Evolutionary conservation across 2,329 filamentous ascomycete species (phyloP), one percentile per base, ranked within the genome.

Genomic region (Nigrospora oryzae): DNA sequence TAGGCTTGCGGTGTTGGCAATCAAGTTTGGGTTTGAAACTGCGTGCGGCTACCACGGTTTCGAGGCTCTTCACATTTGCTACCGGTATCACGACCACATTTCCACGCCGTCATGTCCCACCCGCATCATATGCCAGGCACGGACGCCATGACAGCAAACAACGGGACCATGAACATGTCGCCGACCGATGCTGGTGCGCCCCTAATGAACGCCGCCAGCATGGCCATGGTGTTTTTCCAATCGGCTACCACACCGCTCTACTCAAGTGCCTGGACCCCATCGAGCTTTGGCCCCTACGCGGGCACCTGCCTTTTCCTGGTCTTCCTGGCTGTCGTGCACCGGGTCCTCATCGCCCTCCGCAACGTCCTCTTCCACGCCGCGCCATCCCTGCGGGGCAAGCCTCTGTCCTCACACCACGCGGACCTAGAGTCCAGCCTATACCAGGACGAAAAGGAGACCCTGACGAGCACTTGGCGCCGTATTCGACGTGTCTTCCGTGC

Each of bases 291-390:
- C 54, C 68, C 75, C 47, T 97, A 96, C 64, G 89, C 88, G 1
- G 91, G 81, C 46, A 94, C 89, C 28, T 95, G 91, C 70, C 86
- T 96, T 63, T 96, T 96, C 67, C 76, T 96, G 48, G 81, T 95
- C 60, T 55, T 84, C 38, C 81, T 97, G 44, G 82, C 83, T 47
- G 70, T 83, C 48, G 57, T 84, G 45, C 81, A 84, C 58, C 85
- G 89, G 44, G 66, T 73, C 19, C 71, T 95, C 14, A 68, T 91
- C 43, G 89, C 89, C 3, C 70, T 37, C 19, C 43, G 42, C 23
- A 45, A 36, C 28, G 15, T 42, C 17, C 33, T 43, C 14, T 45
- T 48, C 32, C 28, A 42, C 13, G 28, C 37, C 12, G 13, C 10
- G 19, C 33, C 17, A 19, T 30, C 4, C 42, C n/a, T n/a, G n/a